Conservation (phyloP, 345 rosid genomes). For the Syzygium oleosum region DNA sequence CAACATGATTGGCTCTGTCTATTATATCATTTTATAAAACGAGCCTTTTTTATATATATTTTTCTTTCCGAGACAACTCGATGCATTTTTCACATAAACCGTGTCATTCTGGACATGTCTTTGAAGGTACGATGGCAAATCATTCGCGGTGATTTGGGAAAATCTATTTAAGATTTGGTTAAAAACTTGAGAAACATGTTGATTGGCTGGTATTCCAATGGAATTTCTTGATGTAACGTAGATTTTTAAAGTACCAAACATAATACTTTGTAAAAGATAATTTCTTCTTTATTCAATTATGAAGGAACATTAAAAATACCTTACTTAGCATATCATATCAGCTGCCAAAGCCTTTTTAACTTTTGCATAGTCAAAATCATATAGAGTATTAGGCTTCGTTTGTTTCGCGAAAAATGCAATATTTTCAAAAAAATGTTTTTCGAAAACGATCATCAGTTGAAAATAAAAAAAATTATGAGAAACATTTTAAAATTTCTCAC, state of each 20-base stretch:
- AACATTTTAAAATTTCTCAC: not conserved
- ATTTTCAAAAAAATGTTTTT: too few relatives aligned
- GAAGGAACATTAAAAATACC: not conserved
- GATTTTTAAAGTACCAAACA: not conserved
- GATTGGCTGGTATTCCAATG: not conserved
- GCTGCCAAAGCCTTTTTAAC: not conserved
- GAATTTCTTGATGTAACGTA: not conserved
- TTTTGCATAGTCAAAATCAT: not conserved
- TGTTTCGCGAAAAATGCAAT: too few relatives aligned
- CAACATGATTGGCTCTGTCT: too few relatives aligned
- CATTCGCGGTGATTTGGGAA: not conserved
- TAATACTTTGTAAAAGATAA: not conserved
- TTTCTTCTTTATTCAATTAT: not conserved
- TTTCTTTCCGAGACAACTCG: not conserved
- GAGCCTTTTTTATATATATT: not conserved
- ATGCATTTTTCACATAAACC: not conserved
- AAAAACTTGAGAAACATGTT: not conserved
- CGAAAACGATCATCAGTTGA: not conserved
- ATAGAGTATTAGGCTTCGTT: too few relatives aligned
- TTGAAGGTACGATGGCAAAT: not conserved
- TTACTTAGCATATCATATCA: not conserved
- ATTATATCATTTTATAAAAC: too few relatives aligned
- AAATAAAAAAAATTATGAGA: not conserved
- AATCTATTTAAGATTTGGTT: not conserved
- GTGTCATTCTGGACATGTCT: not conserved